A percentile compares a stretch with the other conserved stretches of the same genome.
These are phyloP conservation scores for Emiliania huxleyi DNA, from an alignment of 78 protist species.

Conservation along the genomic window DNA sequence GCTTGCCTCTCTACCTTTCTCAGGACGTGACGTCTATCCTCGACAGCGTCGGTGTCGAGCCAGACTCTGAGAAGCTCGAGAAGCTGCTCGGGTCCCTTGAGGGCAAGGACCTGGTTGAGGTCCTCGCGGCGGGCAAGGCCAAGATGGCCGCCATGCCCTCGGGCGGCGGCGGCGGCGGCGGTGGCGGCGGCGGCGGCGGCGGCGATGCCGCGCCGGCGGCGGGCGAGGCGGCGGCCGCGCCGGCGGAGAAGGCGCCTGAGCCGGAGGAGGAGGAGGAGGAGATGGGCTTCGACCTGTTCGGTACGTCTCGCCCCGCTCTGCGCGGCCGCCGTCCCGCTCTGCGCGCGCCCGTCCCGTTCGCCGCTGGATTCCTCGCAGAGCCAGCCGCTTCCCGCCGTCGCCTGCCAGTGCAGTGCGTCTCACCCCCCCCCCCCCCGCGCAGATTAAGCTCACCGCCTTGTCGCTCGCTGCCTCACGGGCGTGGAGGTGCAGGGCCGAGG, in stretches of 20 bases:
- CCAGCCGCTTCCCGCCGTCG: too few relatives aligned
- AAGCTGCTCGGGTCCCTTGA: background rate
- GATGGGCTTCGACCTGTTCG: conserved; percentile 23
- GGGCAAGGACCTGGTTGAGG: conserved; percentile 42
- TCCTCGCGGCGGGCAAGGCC: conserved; percentile 27
- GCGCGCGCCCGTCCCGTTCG: too few relatives aligned
- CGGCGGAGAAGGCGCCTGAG: background rate
- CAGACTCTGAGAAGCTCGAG: background rate
- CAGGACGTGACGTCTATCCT: background rate
- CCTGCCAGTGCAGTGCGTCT: too few relatives aligned
- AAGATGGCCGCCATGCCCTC: conserved; percentile 37
- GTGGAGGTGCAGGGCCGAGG: too few relatives aligned
- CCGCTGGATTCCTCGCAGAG: too few relatives aligned
- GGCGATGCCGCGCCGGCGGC: background rate
- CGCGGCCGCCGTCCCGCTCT: too few relatives aligned
- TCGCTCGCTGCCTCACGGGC: too few relatives aligned
- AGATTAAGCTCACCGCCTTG: too few relatives aligned
- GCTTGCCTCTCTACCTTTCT: too few relatives aligned
- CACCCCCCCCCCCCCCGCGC: too few relatives aligned
- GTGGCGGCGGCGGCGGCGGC: background rate
- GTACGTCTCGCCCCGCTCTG: too few relatives aligned
- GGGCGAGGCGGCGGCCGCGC: background rate
- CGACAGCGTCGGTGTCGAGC: background rate
- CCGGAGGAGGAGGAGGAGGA: background rate
- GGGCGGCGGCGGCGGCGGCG: conserved; percentile 24